Base-by-base conservation (phyloP, 768 basidiomycete genomes). In the Amanita phalloides region DNA sequence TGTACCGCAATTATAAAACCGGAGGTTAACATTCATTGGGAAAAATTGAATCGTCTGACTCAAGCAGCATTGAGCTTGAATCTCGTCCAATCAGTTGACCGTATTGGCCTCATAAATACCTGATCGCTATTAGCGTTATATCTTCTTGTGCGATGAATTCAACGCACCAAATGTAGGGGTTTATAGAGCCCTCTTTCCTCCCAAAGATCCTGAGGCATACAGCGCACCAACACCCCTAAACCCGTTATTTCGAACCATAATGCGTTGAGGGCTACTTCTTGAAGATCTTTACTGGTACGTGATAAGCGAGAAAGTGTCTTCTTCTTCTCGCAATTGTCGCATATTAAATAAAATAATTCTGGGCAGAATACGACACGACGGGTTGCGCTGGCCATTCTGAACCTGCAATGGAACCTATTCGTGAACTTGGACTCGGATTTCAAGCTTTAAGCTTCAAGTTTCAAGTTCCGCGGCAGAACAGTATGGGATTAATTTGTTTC, bases 141-240 rank as follows among this genome's bases (percentile, higher is more conserved):
- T n/a, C 28, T 28, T 28, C 28, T 28, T 7, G 7, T 9, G 6
- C 28, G 3, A 28, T 28, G 1, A 9, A 28, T 28, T 6, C 28
- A 7, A 17, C 23, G 10, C 6, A 7, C n/a, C 17, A n/a, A 6
- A n/a, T n/a, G n/a, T n/a, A n/a, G n/a, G n/a, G n/a, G n/a, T n/a
- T n/a, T n/a, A n/a, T n/a, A n/a, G n/a, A n/a, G n/a, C n/a, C n/a
- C n/a, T 6, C 5, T 25, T 26, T 17, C 38, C 4, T 38, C 26
- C 48, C 48, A 49, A 6, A 49, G 48, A 49, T 49, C 48, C 11
- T 23, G 25, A 26, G 48, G 48, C 48, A 49, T 49, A n/a, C 38
- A 49, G 11, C 37, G 48, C 30, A 49, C 30, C 3, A 49, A 21
- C 9, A 26, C 25, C 6, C 44, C 45, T 17, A 39, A 25, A 6